Conservation (phyloP, 2,329 filamentous ascomycete species). For the Trichoderma harzianum region DNA sequence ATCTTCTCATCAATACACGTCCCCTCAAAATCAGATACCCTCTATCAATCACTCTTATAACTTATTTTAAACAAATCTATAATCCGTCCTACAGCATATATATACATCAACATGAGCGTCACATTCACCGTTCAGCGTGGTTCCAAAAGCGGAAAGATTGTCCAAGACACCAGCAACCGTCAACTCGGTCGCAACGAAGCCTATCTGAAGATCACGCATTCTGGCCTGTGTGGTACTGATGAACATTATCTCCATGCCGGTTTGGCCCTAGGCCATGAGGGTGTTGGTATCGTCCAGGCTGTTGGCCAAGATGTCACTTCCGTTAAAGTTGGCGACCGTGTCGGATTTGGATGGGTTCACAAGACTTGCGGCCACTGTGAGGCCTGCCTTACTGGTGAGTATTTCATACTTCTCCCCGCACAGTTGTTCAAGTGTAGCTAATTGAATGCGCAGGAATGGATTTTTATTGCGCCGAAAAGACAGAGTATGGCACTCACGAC, state of each 20-base stretch:
- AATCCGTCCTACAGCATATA: too few species aligned
- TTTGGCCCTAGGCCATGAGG: constrained; percentile 38
- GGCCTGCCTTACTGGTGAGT: background rate
- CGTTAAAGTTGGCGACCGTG: constrained; percentile 29
- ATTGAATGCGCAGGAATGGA: constrained; percentile 24
- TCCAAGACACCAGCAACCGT: background rate
- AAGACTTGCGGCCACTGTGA: background rate
- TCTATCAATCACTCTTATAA: too few species aligned
- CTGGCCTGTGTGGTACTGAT: constrained; percentile 24
- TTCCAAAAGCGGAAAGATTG: background rate
- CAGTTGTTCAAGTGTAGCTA: background rate
- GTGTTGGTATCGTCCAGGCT: constrained; percentile 35
- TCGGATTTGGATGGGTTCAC: constrained; percentile 12
- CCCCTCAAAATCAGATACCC: background rate
- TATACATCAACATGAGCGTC: background rate
- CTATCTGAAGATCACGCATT: constrained; percentile 19
- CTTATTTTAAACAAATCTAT: too few species aligned
- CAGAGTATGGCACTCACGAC: constrained; percentile 34
- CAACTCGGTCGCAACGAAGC: constrained; percentile 12
- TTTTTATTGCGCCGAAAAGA: constrained; percentile 34
- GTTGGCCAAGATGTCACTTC: constrained; percentile 34
- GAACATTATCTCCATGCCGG: constrained; percentile 16
- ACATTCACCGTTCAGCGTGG: constrained; percentile 10
- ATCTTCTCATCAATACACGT: background rate
- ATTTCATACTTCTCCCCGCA: background rate